Conservation (phyloP, 2,329 filamentous ascomycete species). For the Graphium sp. region DNA sequence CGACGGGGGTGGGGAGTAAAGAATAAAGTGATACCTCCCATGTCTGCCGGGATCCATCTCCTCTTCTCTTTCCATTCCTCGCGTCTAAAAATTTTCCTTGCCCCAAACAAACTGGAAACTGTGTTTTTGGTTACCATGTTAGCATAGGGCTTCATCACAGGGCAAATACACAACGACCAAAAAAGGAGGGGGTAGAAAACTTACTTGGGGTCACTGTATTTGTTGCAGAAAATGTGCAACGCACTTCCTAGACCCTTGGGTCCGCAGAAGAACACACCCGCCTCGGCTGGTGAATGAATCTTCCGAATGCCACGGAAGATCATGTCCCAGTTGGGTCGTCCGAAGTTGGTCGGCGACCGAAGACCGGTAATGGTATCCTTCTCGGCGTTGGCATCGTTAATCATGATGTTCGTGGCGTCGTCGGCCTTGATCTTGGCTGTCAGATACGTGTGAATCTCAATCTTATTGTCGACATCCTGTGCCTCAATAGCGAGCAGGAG, state of each 20-base stretch:
- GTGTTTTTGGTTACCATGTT: constrained; percentile 10
- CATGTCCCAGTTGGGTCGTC: constrained; percentile 79
- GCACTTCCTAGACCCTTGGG: constrained; percentile 64
- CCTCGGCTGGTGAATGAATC: constrained; percentile 56
- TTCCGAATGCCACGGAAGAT: constrained; percentile 74
- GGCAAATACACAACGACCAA: constrained; percentile 7
- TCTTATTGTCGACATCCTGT: constrained; percentile 67
- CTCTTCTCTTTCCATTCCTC: too few relatives aligned
- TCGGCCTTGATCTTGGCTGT: constrained; percentile 76
- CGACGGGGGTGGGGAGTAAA: too few relatives aligned
- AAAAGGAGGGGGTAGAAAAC: constrained; percentile 19
- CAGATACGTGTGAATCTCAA: constrained; percentile 81
- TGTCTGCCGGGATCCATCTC: too few relatives aligned
- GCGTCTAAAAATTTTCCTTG: constrained; percentile 49
- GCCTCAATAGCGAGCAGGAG: constrained; percentile 72
- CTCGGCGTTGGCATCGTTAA: constrained; percentile 73
- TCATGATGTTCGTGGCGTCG: constrained; percentile 83
- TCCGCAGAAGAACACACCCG: constrained; percentile 73
- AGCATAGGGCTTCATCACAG: constrained; percentile 9
- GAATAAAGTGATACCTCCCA: too few relatives aligned
- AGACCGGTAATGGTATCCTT: constrained; percentile 74
- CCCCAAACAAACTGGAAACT: constrained; percentile 52
- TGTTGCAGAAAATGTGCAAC: constrained; percentile 72
- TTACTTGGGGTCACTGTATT: constrained; percentile 69
- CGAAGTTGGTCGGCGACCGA: constrained; percentile 70